Percentiles rank a stretch among this genome's conserved stretches.
Conservation (phyloP, 2,329 filamentous ascomycete genomes). For the Xylariales sp. region DNA sequence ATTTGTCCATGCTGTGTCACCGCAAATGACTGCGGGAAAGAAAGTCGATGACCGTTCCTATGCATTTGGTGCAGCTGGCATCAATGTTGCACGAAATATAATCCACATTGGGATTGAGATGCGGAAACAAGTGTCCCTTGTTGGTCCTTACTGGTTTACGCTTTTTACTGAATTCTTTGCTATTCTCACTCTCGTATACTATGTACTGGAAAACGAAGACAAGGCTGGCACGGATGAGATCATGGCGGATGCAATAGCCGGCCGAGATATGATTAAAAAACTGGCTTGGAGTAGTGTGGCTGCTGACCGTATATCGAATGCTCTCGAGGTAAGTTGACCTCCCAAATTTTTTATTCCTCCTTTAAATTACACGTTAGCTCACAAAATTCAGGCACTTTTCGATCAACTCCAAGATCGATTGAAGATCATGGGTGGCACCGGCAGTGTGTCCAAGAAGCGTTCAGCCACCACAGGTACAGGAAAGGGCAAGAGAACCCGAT, state of each 20-base stretch:
- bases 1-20: constrained; percentile 78
- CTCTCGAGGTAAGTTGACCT: constrained; percentile 61
- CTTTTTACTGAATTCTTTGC: constrained; percentile 82
- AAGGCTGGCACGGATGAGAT: constrained; percentile 73
- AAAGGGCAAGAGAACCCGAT: too few species aligned
- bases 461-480: constrained; percentile 51
- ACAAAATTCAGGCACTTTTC: constrained; percentile 62
- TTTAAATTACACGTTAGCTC: too few species aligned
- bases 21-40: constrained; percentile 49
- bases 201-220: constrained; percentile 74
- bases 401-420: constrained; percentile 74
- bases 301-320: constrained; percentile 77
- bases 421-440: constrained; percentile 42
- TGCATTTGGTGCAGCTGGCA: constrained; percentile 61
- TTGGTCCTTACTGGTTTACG: constrained; percentile 82
- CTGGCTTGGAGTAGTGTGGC: constrained; percentile 82
- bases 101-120: constrained; percentile 78
- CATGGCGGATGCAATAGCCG: constrained; percentile 77
- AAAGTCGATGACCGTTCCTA: constrained; percentile 73
- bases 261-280: constrained; percentile 74
- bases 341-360: constrained; percentile 7
- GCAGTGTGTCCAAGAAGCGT: constrained; percentile 48
- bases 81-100: constrained; percentile 66
- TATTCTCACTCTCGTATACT: constrained; percentile 74
- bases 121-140: constrained; percentile 68